Evolutionary conservation across 495 filamentous ascomycete genomes (phyloP), one percentile per base, ranked within the genome.

Genomic region (Aspergillus sclerotiicarbonarius): DNA sequence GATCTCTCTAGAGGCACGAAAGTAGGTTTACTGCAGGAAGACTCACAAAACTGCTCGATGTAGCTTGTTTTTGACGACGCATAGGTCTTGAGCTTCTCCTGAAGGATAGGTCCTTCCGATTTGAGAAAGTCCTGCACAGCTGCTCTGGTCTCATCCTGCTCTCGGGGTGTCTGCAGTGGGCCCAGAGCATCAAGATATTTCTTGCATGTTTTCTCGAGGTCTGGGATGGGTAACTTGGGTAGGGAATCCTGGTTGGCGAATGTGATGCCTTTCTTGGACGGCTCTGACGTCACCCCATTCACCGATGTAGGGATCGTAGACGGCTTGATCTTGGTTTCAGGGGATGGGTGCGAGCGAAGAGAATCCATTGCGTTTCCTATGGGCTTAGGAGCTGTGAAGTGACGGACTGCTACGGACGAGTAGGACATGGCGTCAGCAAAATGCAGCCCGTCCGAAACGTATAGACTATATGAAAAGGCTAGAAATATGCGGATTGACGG

Each of bases 11-110:
- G 4, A 41, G 8, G 33, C 37, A 41, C 8, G n/a, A n/a, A n/a
- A 41, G 37, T 6, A 41, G 1, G 13, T n/a, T 4, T 2, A 12
- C 37, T 12, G 13, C 15, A n/a, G 13, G n/a, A 30, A 43, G 31
- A 83, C 92, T 58, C 84, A 98, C 93, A 98, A 62, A 98, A 98
- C 69, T 98, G 94, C 69, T 98, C 94, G 59, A 98, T 98, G 68
- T 95, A 98, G 70, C 95, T 98, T 9, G 90, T 90, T 73, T 91
- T 92, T 20, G 87, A 91, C 6, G 81, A 82, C n/a, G 95, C 91
- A 80, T 98, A 98, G 70, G 88, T 89, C 80, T 91, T 94, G 50
- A 98, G 73, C 71, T 85, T 89, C 62, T 93, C 90, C 65, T 98
- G 92, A 53, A 98, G 76, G 43, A 87, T 83, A 0, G 88, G 90